phyloP scores from a whole-genome alignment of 2,329 filamentous ascomycete species.

The Diaporthe ampelina region DNA sequence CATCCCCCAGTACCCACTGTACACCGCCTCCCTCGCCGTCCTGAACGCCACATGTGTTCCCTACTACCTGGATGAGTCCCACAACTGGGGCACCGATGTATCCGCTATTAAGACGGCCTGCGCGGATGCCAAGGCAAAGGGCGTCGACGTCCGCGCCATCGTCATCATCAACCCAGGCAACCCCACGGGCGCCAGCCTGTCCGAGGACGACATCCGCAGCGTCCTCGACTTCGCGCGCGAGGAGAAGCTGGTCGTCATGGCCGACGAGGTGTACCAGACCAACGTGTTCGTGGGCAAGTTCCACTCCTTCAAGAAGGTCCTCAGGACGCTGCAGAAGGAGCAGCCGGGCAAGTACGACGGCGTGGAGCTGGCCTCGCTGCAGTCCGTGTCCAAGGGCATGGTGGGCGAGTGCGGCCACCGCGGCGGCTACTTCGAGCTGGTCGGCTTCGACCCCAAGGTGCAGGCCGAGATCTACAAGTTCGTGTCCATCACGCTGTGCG shows the following conservation, averaged over 20 bases:
- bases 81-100: conserved; percentile 90
- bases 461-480: conserved; percentile 98
- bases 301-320: conserved; percentile 92
- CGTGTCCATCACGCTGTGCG: conserved; percentile 95
- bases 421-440: conserved; percentile 96
- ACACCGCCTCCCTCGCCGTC: conserved; percentile 91
- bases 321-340: conserved; percentile 84
- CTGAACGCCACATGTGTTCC: conserved; percentile 90
- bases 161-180: conserved; percentile 99
- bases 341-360: conserved; percentile 82
- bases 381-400: conserved; percentile 98
- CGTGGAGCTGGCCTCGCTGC: conserved; percentile 91
- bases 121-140: conserved; percentile 79
- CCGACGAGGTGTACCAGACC: conserved; percentile 99
- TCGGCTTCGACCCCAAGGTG: conserved; percentile 88
- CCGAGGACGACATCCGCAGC: conserved; percentile 81
- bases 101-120: conserved; percentile 81
- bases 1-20: conserved; percentile 97
- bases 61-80: conserved; percentile 91
- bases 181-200: conserved; percentile 90
- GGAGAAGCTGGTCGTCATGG: conserved; percentile 89
- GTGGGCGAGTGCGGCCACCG: conserved; percentile 98
- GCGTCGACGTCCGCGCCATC: conserved; percentile 90
- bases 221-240: conserved; percentile 90
- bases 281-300: conserved; percentile 97